Conservation (phyloP, 257 asterid species). For the Forsythia viridissima region DNA sequence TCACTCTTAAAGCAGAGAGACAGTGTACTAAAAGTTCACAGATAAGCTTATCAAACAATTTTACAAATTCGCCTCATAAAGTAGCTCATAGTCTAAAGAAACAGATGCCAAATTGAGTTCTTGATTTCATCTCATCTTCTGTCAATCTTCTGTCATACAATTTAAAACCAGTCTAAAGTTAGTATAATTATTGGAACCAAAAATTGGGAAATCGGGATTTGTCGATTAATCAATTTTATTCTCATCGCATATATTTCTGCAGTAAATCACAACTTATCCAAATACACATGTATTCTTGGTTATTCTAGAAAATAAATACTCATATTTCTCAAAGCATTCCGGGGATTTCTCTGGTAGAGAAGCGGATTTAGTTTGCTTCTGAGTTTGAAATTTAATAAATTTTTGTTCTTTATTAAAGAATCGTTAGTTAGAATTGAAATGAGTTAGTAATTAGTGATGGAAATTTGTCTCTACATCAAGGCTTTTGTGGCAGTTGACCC, state of each 20-base stretch:
- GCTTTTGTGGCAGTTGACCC: background rate
- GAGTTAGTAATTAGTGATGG: slow-evolving; percentile 8
- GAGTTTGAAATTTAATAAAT: background rate
- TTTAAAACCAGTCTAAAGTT: background rate
- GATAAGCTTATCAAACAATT: background rate
- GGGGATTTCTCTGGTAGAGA: slow-evolving; percentile 3
- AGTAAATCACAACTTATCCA: slow-evolving; percentile 5
- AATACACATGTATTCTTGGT: slow-evolving; percentile 12
- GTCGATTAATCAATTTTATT: background rate
- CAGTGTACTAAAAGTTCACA: background rate
- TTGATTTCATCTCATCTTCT: background rate
- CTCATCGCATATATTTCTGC: slow-evolving; percentile 5
- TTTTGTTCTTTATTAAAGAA: background rate
- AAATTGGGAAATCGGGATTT: background rate
- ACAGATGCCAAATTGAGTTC: background rate
- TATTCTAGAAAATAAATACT: slow-evolving; percentile 8
- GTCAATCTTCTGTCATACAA: background rate
- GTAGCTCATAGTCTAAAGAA: background rate
- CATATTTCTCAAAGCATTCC: slow-evolving; percentile 2
- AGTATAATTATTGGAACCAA: background rate
- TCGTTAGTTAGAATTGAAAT: background rate
- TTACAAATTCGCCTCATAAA: background rate
- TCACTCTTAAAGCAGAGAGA: background rate
- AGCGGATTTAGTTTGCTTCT: background rate
- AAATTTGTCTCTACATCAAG: background rate